Conservation (phyloP, 345 rosid genomes). For the Acer yangbiense region DNA sequence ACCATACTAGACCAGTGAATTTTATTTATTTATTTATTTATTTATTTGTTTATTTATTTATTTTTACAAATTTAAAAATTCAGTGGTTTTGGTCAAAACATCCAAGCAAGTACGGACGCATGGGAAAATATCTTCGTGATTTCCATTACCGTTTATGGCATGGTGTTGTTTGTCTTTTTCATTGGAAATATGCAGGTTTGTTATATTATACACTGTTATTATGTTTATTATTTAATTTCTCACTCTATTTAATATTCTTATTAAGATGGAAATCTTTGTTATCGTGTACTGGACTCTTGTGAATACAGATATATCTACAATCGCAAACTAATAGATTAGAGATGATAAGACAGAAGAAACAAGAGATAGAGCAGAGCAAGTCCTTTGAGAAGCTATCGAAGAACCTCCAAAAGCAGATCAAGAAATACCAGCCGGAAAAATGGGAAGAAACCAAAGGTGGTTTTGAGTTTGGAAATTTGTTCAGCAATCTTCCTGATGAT, state of each 20-base stretch:
- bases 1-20: too few relatives aligned
- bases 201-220: too few relatives aligned
- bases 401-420: background rate
- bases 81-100: conserved; percentile 12
- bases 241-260: too few relatives aligned
- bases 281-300: too few relatives aligned
- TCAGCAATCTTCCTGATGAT: background rate
- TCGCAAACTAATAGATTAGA: background rate
- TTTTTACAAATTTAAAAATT: too few relatives aligned
- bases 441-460: too few relatives aligned
- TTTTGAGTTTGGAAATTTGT: background rate
- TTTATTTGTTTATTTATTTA: too few relatives aligned
- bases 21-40: too few relatives aligned
- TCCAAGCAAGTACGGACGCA: background rate
- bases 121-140: conserved; percentile 6
- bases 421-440: background rate
- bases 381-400: background rate
- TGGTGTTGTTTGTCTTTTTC: background rate
- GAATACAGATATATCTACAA: background rate
- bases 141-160: background rate
- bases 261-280: too few relatives aligned
- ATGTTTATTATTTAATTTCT: too few relatives aligned
- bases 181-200: conserved; percentile 15
- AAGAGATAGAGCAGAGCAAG: background rate
- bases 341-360: background rate